Conservation (phyloP, 1,139 yeast genomes). For the Debaryomyces singareniensis region DNA sequence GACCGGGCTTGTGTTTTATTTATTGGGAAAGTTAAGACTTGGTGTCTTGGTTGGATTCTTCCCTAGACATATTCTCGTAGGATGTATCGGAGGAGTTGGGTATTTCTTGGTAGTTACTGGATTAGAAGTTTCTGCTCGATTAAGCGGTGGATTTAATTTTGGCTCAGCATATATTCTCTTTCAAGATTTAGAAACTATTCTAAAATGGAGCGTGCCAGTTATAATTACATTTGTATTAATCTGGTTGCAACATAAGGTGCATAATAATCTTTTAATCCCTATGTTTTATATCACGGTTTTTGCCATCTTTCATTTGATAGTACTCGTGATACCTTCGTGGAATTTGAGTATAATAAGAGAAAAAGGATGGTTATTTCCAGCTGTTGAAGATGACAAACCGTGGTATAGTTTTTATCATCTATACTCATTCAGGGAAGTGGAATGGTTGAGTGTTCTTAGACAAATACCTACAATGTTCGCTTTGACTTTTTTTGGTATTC, state of each 20-base stretch:
- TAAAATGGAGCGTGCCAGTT: constrained; percentile 74
- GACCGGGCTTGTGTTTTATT: constrained; percentile 76
- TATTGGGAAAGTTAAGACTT: constrained; percentile 69
- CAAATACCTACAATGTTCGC: constrained; percentile 94
- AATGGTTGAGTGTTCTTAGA: constrained; percentile 62
- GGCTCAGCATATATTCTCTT: constrained; percentile 48
- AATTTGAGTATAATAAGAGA: constrained; percentile 55
- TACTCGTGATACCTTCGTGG: constrained; percentile 61
- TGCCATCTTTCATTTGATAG: constrained; percentile 58
- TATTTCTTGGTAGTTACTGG: constrained; percentile 88
- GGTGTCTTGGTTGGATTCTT: constrained; percentile 91
- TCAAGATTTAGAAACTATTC: constrained; percentile 30
- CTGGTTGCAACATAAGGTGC: constrained; percentile 55
- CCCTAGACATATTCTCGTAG: constrained; percentile 92
- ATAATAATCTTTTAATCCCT: constrained; percentile 78
- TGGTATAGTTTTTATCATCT: constrained; percentile 83
- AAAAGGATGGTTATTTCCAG: constrained; percentile 77
- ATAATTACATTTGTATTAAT: constrained; percentile 54
- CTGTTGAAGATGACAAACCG: constrained; percentile 63
- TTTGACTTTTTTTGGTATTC: constrained; percentile 85
- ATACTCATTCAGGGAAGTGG: constrained; percentile 63
- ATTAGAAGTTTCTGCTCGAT: constrained; percentile 77
- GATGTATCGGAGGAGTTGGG: constrained; percentile 98
- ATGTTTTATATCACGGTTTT: constrained; percentile 71
- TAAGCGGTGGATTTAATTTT: constrained; percentile 62